Base-by-base conservation (phyloP, 768 basidiomycete species). In the Naganishia onofrii region DNA sequence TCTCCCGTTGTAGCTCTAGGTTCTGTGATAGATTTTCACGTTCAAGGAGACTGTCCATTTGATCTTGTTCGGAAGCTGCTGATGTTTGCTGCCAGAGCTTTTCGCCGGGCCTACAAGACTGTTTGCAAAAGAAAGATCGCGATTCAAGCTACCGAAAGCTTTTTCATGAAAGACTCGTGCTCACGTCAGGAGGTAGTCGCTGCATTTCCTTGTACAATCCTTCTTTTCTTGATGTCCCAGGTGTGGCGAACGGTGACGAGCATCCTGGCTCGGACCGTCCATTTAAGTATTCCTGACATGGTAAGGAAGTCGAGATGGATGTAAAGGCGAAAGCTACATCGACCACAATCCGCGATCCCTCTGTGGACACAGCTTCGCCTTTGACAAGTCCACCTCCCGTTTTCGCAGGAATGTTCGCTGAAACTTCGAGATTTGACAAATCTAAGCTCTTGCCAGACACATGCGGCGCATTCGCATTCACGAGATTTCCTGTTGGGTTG, bases 41-140 rank as follows among this genome's bases (percentile, higher is more conserved):
- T 17, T 51, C 48, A 3, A 23, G n/a, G 48, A n/a, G 6, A 6
- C 12, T 26, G n/a, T 26, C 21, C 19, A 7, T 26, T 12, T 51
- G n/a, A 51, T n/a, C 23, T 51, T 51, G 19, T 23, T n/a, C 9
- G 3, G 60, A 12, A 7, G 23, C 9, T 8, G 7, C 21, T 12
- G 10, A 8, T 46, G 38, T 15, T 28, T 17, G n/a, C 1, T 44
- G 6, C 60, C 60, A 44, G 19, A 10, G 13, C 60, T 63, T 63
- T n/a, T 63, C 38, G 36, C 6, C n/a, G n/a, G 60, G 60, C 38
- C 60, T 63, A 13, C 60, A 13, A 17, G 60, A 63, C 60, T 63
- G 38, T 42, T 10, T 42, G 8, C 5, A 42, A 38, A 10, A 58
- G 31, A 23, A 15, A 38, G n/a, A 3, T 38, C 9, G 6, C 15